phyloP scores from a whole-genome alignment of 2,329 filamentous ascomycete genomes.

The Tolypocladium inflatum region DNA sequence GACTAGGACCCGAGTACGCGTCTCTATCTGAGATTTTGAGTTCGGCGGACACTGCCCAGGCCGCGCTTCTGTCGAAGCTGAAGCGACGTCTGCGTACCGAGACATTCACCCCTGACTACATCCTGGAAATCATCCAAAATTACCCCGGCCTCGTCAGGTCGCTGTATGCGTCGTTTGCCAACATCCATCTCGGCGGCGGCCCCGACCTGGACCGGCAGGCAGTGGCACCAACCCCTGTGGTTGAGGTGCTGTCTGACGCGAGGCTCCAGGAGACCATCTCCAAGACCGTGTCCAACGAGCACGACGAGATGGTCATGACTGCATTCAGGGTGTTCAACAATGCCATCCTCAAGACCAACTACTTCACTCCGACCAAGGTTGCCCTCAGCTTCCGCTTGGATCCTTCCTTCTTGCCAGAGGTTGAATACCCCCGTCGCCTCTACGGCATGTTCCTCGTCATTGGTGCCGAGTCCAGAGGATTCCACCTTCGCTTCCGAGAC shows the following conservation, averaged over 20 bases:
- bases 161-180: slow-evolving; percentile 87
- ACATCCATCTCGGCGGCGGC: slow-evolving; percentile 59
- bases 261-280: slow-evolving; percentile 69
- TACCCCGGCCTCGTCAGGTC: slow-evolving; percentile 82
- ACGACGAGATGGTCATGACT: slow-evolving; percentile 96
- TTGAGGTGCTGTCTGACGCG: slow-evolving; percentile 65
- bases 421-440: slow-evolving; percentile 87
- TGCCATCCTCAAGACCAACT: slow-evolving; percentile 93
- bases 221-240: slow-evolving; percentile 44
- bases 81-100: slow-evolving; percentile 93
- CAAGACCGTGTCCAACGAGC: slow-evolving; percentile 78
- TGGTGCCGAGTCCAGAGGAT: slow-evolving; percentile 90
- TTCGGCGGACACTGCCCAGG: slow-evolving; percentile 70
- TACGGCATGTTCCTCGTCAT: slow-evolving; percentile 99
- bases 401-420: slow-evolving; percentile 75
- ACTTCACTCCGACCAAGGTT: slow-evolving; percentile 94
- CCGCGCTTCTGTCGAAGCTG: slow-evolving; percentile 81
- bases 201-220: slow-evolving; percentile 39
- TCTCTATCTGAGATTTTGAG: slow-evolving; percentile 78
- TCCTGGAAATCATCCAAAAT: slow-evolving; percentile 88
- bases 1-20: slow-evolving; percentile 83
- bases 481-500: slow-evolving; percentile 95
- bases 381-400: slow-evolving; percentile 93
- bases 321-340: slow-evolving; percentile 95
- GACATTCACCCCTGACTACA: slow-evolving; percentile 97